Evolutionary conservation across 176 grass and related monocot species (phyloP), one percentile per base, ranked within the genome.

Genomic region (Pharus latifolius): DNA sequence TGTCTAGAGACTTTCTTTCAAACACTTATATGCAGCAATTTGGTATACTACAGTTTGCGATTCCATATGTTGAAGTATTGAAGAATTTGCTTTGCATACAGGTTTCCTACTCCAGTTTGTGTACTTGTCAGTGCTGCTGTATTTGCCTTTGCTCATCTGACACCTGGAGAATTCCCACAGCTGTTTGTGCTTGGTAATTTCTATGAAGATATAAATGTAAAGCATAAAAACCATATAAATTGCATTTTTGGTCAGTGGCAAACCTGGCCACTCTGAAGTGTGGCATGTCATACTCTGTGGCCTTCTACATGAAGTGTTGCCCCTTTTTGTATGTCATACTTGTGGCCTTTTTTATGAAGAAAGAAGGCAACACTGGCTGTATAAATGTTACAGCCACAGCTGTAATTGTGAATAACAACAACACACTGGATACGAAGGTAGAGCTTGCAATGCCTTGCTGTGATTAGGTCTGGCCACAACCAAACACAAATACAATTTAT

Each of bases 71-170:
- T 26, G 27, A 32, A 7, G 3, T 69, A 69, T 57, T 43, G 17
- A 69, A 17, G 40, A 47, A 0, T 72, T 56, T 56, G 12, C 14
- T 75, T 51, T 69, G 15, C 32, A 30, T 81, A 67, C 87, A 99
- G 90, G 84, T 84, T 99, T 64, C 87, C 95, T 4, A 99, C 90
- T 60, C 90, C 90, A 69, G 63, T 84, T 69, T 92, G 84, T 53
- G 82, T 91, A 59, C 72, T 88, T 69, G 49, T 88, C 74, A 99
- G 82, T 46, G 95, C 95, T 60, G 90, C 90, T 67, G 28, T 75
- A 71, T 99, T 99, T 79, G 84, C 82, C 34, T 53, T 94, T 60
- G 87, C 95, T 72, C 95, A 94, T 91, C 60, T 99, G 63, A 91
- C 90, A 60, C 95, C 90, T 78, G 91, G 84, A 69, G 81, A 99